A percentile compares a stretch with the other conserved stretches of the same genome.
Evolutionary conservation across 768 basidiomycete species (phyloP).

Genomic region (Mycena rebaudengoi): DNA sequence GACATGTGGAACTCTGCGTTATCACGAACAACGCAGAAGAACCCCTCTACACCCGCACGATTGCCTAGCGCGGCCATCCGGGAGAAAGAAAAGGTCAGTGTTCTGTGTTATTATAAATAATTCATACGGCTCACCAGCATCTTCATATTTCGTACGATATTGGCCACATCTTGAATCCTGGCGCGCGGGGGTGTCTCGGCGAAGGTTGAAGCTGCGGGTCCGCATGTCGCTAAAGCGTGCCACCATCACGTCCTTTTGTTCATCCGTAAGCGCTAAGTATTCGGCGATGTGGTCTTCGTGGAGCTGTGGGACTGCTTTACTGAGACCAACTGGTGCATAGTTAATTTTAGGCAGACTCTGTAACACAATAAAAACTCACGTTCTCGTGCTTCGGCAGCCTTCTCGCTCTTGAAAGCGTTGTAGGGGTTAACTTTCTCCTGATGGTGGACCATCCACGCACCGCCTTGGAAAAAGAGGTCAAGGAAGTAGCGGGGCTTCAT

Average conservation of each 20-base stretch:
- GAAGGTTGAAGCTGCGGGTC: neutral
- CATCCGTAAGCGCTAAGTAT: conserved; percentile 5
- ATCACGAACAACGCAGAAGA: conserved; percentile 33
- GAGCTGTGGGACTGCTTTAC: too few relatives aligned
- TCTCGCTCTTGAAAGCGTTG: neutral
- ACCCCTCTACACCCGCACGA: conserved; percentile 31
- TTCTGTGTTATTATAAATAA: neutral
- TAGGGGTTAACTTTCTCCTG: neutral
- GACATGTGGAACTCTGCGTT: conserved; percentile 21
- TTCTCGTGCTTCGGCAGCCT: neutral
- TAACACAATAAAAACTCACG: neutral
- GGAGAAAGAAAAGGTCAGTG: too few relatives aligned
- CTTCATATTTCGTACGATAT: conserved; percentile 5
- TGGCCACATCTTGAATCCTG: conserved; percentile 17
- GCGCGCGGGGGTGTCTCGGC: conserved; percentile 7
- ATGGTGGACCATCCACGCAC: neutral
- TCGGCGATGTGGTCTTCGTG: conserved; percentile 1
- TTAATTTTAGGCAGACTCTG: too few relatives aligned
- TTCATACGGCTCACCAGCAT: conserved; percentile 8
- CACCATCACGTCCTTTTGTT: conserved; percentile 4
- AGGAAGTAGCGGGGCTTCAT: too few relatives aligned
- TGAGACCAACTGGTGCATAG: too few relatives aligned
- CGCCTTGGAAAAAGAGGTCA: neutral
- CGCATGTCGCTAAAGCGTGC: neutral
- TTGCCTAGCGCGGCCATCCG: conserved; percentile 14